Conservation (phyloP, 1,284 basidiomycete genomes). For the Leccinum variabile region DNA sequence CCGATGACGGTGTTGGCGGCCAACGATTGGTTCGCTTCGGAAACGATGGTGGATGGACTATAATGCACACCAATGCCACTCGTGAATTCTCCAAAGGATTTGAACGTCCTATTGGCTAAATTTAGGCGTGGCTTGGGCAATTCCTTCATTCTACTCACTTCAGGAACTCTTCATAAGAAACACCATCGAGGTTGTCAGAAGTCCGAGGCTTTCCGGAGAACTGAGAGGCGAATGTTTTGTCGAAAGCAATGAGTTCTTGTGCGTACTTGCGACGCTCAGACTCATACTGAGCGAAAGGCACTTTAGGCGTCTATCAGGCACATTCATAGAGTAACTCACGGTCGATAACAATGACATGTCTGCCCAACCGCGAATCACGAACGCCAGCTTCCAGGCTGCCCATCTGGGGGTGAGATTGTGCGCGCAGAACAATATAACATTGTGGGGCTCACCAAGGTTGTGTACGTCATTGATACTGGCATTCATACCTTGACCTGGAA, state of each 20-base stretch:
- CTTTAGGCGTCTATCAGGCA: background rate
- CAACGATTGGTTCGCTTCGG: slow-evolving; percentile 42
- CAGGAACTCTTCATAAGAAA: slow-evolving; percentile 41
- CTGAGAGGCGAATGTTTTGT: slow-evolving; percentile 47
- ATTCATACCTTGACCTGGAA: slow-evolving; percentile 70
- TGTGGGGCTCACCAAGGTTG: slow-evolving; percentile 34
- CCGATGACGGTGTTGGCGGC: slow-evolving; percentile 56
- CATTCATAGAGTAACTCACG: slow-evolving; percentile 27
- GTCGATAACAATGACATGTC: slow-evolving; percentile 56
- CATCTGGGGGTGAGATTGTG: background rate
- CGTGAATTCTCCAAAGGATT: slow-evolving; percentile 56
- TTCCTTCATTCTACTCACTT: slow-evolving; percentile 38
- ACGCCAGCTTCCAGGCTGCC: slow-evolving; percentile 56
- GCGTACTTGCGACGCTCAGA: slow-evolving; percentile 47
- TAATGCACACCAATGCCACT: slow-evolving; percentile 71
- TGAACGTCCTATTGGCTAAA: slow-evolving; percentile 47
- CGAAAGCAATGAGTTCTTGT: slow-evolving; percentile 52
- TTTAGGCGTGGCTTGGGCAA: slow-evolving; percentile 42
- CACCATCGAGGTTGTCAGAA: slow-evolving; percentile 37
- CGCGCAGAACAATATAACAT: background rate
- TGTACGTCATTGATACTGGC: slow-evolving; percentile 56
- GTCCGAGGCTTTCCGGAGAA: slow-evolving; percentile 46
- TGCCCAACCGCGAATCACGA: slow-evolving; percentile 57
- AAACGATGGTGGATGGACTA: slow-evolving; percentile 48
- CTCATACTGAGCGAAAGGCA: slow-evolving; percentile 37